Evolutionary conservation across 495 filamentous ascomycete genomes (phyloP), one percentile per base, ranked within the genome.

Genomic region (Pseudotulostoma volvatum): DNA sequence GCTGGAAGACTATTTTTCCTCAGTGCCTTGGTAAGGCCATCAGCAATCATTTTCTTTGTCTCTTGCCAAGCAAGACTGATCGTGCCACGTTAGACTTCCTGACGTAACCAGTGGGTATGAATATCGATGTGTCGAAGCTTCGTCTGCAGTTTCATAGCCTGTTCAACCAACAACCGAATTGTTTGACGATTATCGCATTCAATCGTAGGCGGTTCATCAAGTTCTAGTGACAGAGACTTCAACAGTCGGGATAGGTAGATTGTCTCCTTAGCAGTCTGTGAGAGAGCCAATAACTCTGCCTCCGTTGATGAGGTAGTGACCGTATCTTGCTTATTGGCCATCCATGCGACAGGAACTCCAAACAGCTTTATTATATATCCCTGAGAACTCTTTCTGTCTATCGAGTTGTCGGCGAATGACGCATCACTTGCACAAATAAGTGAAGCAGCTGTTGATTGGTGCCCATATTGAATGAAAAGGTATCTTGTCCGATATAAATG

Each of bases 311-410:
- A 47, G 3, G 21, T 52, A 11, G 42, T 49, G 0, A 55, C 46
- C n/a, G n/a, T n/a, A n/a, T n/a, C n/a, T n/a, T n/a, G n/a, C n/a
- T n/a, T n/a, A 0, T 21, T 31, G 1, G 50, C 42, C 38, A 44
- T 46, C 44, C 31, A 55, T 16, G 52, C 49, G 8, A 55, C 32
- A 15, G 44, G 34, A 7, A 43, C 39, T 0, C 37, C 38, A 21
- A 41, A 54, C 7, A 49, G 14, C 23, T 28, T 28, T 11, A 28
- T 28, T 5, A 28, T 11, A 28, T 28, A 49, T 7, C 49, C 44
- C 28, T 30, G 36, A 11, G 51, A 46, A 28, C 41, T 47, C 11
- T 41, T 44, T 11, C 40, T 23, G 23, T 42, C 41, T 7, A 28
- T 28, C 11, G 14, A 0, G 35, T 52, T 18, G 36, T 54, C 50